phyloP scores from a whole-genome alignment of 352 stramenopile species.

The Phytophthora crassamura region DNA sequence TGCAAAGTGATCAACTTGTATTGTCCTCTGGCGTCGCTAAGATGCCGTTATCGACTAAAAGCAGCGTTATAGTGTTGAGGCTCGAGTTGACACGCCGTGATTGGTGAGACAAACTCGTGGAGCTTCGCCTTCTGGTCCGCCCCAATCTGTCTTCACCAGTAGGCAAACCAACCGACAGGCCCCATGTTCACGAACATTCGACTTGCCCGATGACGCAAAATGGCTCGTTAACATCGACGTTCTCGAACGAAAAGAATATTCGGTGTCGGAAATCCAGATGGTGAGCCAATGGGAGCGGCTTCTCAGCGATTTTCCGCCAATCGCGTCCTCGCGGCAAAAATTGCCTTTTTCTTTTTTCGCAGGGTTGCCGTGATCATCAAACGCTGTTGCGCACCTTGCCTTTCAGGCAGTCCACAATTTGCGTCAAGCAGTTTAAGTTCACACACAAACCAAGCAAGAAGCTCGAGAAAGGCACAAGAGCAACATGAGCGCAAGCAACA shows the following conservation, averaged over 20 bases:
- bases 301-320: conserved; percentile 19
- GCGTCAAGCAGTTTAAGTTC: conserved; percentile 22
- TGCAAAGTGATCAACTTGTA: neutral
- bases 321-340: conserved; percentile 15
- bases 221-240: conserved; percentile 2
- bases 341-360: conserved; percentile 12
- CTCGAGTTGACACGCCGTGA: conserved; percentile 19
- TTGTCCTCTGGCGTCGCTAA: conserved; percentile 7
- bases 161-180: no score
- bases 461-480: conserved; percentile 13
- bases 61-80: neutral
- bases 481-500: conserved; percentile 33
- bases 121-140: conserved; percentile 18
- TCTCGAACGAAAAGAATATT: conserved; percentile 44
- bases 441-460: conserved; percentile 1
- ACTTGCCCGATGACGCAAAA: neutral
- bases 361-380: conserved; percentile 35
- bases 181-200: conserved; percentile 41
- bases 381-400: conserved; percentile 2
- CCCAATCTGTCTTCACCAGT: no score
- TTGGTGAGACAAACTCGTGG: conserved; percentile 23
- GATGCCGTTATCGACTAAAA: conserved; percentile 1
- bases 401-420: conserved; percentile 36
- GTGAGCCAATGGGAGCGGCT: conserved; percentile 16
- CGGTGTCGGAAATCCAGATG: conserved; percentile 1